These are phyloP conservation scores for Xylaria sp. DNA, from an alignment of 2,329 filamentous ascomycete genomes.

Conservation along the genomic window DNA sequence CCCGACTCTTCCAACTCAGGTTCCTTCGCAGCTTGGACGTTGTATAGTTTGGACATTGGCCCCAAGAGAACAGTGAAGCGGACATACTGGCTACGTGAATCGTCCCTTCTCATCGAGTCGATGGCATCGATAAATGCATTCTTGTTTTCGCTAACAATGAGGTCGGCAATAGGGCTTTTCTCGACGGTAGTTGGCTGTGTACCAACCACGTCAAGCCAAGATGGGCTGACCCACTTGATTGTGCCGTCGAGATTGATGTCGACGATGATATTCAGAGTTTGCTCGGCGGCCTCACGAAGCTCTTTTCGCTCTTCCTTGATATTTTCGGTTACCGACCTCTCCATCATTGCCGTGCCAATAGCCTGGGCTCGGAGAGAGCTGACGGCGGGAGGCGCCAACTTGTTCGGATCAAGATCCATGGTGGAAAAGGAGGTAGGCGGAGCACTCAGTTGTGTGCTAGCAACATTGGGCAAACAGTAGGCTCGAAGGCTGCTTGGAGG, in stretches of 20 bases:
- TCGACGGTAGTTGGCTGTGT: slow-evolving; percentile 77
- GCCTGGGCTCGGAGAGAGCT: slow-evolving; percentile 63
- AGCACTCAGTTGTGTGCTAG: slow-evolving; percentile 47
- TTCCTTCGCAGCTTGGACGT: slow-evolving; percentile 56
- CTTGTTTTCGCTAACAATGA: slow-evolving; percentile 82
- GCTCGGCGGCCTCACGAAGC: slow-evolving; percentile 92
- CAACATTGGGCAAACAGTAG: slow-evolving; percentile 50
- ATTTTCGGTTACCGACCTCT: slow-evolving; percentile 81
- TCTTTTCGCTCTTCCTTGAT: slow-evolving; percentile 95
- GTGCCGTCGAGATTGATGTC: slow-evolving; percentile 91
- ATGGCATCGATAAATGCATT: slow-evolving; percentile 84
- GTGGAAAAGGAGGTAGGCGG: slow-evolving; percentile 46
- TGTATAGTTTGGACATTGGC: slow-evolving; percentile 72
- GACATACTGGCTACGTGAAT: slow-evolving; percentile 90
- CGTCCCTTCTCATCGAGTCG: slow-evolving; percentile 90
- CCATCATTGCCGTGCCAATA: slow-evolving; percentile 67
- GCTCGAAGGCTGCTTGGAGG: slow-evolving; percentile 32
- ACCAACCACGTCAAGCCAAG: slow-evolving; percentile 93
- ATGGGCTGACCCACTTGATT: slow-evolving; percentile 95
- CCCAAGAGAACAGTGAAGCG: slow-evolving; percentile 80
- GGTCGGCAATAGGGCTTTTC: slow-evolving; percentile 80
- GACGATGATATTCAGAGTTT: slow-evolving; percentile 95
- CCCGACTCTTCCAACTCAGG: slow-evolving; percentile 53
- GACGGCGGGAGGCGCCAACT: slow-evolving; percentile 65
- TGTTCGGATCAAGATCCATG: slow-evolving; percentile 60